Conservation (phyloP, 2,329 filamentous ascomycete species). For the Neonectria faginata region DNA sequence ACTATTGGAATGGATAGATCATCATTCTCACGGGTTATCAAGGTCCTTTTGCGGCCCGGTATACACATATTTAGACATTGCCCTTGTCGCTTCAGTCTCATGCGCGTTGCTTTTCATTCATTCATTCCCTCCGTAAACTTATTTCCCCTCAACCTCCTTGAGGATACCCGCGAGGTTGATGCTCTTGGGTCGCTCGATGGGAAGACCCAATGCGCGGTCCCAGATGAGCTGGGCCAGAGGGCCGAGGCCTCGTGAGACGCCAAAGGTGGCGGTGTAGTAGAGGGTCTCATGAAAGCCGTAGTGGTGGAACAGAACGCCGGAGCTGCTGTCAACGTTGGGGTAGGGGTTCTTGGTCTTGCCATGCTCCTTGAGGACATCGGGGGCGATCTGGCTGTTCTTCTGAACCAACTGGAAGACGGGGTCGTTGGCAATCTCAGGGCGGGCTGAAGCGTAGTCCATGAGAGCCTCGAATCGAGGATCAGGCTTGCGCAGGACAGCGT, state of each 20-base stretch:
- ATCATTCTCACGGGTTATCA: slow-evolving; percentile 35
- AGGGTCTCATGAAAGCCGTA: slow-evolving; percentile 97
- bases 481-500: slow-evolving; percentile 95
- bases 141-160: slow-evolving; percentile 68
- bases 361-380: slow-evolving; percentile 89
- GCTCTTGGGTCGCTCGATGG: slow-evolving; percentile 98
- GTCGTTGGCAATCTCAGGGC: slow-evolving; percentile 86
- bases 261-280: slow-evolving; percentile 86
- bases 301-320: slow-evolving; percentile 96
- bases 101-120: slow-evolving; percentile 21
- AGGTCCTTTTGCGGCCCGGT: slow-evolving; percentile 29
- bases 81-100: slow-evolving; percentile 16
- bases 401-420: slow-evolving; percentile 95
- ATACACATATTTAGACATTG: slow-evolving; percentile 42
- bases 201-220: slow-evolving; percentile 92
- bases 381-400: slow-evolving; percentile 92
- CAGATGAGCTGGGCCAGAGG: slow-evolving; percentile 95
- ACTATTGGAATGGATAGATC: slow-evolving; percentile 27
- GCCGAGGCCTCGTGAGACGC: slow-evolving; percentile 78
- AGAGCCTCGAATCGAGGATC: slow-evolving; percentile 96
- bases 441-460: slow-evolving; percentile 91
- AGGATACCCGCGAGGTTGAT: slow-evolving; percentile 91
- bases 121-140: slow-evolving; percentile 30
- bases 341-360: slow-evolving; percentile 99
- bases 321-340: slow-evolving; percentile 94